Evolutionary conservation across 805 yeast genomes (phyloP).

Genomic region (Zygoascus tannicola): DNA sequence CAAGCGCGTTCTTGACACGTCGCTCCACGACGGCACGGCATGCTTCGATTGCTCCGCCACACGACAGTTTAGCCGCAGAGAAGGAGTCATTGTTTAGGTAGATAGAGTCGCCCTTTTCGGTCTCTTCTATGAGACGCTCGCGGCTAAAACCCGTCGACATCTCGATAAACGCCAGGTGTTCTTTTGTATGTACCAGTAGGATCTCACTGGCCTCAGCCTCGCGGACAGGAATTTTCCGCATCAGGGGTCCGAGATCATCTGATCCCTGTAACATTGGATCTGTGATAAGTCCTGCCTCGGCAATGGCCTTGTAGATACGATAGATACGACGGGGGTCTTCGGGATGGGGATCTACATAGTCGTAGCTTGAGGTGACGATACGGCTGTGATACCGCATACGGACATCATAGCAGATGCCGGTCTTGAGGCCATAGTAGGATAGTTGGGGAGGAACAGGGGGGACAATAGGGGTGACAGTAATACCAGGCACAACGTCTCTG

Average conservation of each 20-base stretch:
- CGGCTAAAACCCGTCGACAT: constrained; percentile 70
- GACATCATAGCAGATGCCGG: constrained; percentile 93
- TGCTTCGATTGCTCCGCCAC: constrained; percentile 97
- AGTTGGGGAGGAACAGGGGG: constrained; percentile 42
- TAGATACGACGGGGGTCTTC: constrained; percentile 97
- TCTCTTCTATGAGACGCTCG: constrained; percentile 66
- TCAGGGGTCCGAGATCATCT: constrained; percentile 72
- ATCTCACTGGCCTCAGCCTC: constrained; percentile 86
- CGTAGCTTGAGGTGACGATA: constrained; percentile 81
- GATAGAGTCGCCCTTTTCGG: constrained; percentile 89
- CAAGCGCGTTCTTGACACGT: constrained; percentile 79
- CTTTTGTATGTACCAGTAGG: constrained; percentile 71
- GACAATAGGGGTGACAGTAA: no score
- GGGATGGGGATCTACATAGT: constrained; percentile 97
- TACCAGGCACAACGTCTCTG: no score
- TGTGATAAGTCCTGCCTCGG: constrained; percentile 82
- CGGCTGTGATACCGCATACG: constrained; percentile 97
- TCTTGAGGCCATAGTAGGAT: constrained; percentile 66
- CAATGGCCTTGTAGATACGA: constrained; percentile 83
- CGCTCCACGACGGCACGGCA: constrained; percentile 94
- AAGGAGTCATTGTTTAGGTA: constrained; percentile 88
- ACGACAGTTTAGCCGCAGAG: constrained; percentile 78
- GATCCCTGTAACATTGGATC: constrained; percentile 67
- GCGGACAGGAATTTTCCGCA: constrained; percentile 83
- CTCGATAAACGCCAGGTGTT: constrained; percentile 66